Percentiles rank a stretch among this genome's conserved stretches.
phyloP scores from a whole-genome alignment of 2,329 filamentous ascomycete genomes.

The Paecilomyces fulvus region DNA sequence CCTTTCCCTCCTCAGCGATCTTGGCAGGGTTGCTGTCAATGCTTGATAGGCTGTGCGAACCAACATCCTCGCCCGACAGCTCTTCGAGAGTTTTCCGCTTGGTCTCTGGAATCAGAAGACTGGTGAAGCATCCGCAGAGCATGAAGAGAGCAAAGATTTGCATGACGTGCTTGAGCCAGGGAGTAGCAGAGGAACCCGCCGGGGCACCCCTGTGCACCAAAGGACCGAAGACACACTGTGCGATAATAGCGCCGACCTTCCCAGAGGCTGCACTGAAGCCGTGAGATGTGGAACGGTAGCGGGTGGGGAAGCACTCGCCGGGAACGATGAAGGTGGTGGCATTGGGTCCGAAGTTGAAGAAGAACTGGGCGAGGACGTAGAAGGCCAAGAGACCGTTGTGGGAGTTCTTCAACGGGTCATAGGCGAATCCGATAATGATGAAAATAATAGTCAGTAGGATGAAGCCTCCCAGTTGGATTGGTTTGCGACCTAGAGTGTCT shows the following conservation, averaged over 20 bases:
- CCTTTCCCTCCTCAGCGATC: conserved; percentile 3
- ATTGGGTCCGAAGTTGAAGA: conserved; percentile 47
- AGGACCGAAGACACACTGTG: conserved; percentile 57
- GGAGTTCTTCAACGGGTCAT: conserved; percentile 23
- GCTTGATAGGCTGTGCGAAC: conserved; percentile 41
- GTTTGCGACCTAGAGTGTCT: conserved; percentile 67
- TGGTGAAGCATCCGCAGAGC: conserved; percentile 60
- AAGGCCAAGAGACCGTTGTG: conserved; percentile 48
- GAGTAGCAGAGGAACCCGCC: conserved; percentile 44
- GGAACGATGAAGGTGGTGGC: conserved; percentile 57
- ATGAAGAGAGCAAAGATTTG: conserved; percentile 75
- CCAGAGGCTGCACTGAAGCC: conserved; percentile 59
- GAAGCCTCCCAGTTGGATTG: conserved; percentile 61
- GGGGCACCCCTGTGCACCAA: conserved; percentile 50
- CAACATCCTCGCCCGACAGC: conserved; percentile 57
- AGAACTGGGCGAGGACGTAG: conserved; percentile 57
- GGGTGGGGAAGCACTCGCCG: conserved; percentile 57
- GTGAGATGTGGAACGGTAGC: conserved; percentile 56
- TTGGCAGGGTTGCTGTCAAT: conserved; percentile 2
- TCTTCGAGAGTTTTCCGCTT: conserved; percentile 66
- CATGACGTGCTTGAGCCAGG: conserved; percentile 66
- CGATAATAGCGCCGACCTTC: conserved; percentile 60
- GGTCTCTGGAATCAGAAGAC: conserved; percentile 68
- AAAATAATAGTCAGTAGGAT: conserved; percentile 54
- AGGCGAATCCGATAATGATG: conserved; percentile 54